Evolutionary conservation across 305 asterid genomes (phyloP).

Genomic region (Fraxinus sp.): DNA sequence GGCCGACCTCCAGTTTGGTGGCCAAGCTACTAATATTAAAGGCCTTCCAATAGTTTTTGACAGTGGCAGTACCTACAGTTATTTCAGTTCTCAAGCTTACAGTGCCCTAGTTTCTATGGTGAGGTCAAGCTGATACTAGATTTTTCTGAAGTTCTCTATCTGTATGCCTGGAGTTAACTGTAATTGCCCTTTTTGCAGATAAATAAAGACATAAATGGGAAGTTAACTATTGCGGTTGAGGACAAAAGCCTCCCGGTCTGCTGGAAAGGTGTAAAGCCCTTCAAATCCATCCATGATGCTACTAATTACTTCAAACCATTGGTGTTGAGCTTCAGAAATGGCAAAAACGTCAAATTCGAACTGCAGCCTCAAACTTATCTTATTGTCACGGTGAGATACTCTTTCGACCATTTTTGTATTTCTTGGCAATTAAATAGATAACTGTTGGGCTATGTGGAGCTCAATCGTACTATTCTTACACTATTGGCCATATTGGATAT

Average conservation of each 20-base stretch:
- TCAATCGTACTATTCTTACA: background rate
- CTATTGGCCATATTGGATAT: background rate
- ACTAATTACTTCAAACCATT: slow-evolving; percentile 64
- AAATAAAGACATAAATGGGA: slow-evolving; percentile 44
- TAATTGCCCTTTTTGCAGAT: slow-evolving; percentile 38
- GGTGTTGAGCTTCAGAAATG: slow-evolving; percentile 49
- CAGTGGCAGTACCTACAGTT: slow-evolving; percentile 92
- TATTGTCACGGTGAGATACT: slow-evolving; percentile 53
- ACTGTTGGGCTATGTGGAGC: background rate
- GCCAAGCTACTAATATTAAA: slow-evolving; percentile 54
- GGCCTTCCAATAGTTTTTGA: slow-evolving; percentile 68
- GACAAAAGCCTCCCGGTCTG: slow-evolving; percentile 77
- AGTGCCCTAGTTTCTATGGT: slow-evolving; percentile 59
- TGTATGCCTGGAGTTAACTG: slow-evolving; percentile 22
- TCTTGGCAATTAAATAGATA: background rate
- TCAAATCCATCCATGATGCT: slow-evolving; percentile 64
- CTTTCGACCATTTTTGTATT: background rate
- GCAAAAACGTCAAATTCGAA: slow-evolving; percentile 53
- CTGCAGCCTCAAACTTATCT: slow-evolving; percentile 75
- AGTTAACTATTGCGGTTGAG: slow-evolving; percentile 52
- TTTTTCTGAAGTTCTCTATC: background rate
- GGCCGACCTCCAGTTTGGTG: slow-evolving; percentile 57
- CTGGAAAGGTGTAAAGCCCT: slow-evolving; percentile 83
- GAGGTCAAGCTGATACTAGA: slow-evolving; percentile 22
- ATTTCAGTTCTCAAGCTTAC: slow-evolving; percentile 65